Base-by-base conservation (phyloP, 306 rosid genomes). In the Urtica urens region DNA sequence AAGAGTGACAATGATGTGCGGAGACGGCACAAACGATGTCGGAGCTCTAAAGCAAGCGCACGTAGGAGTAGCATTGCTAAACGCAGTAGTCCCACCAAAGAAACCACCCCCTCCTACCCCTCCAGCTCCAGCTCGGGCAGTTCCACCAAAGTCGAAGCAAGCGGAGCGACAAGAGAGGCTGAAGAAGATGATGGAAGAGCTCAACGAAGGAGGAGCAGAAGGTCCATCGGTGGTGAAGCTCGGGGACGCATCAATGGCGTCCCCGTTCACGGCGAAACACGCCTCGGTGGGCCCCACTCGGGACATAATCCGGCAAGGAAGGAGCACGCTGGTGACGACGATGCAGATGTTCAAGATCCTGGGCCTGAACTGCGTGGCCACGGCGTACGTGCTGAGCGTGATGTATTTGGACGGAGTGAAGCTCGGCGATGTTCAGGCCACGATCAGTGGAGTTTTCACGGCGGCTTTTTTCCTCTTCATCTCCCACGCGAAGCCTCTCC, bases 241-340 rank as follows among this genome's bases (percentile, higher is more conserved):
- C 50, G 99, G 99, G 18, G 99, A 92, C 61, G 99, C 99, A 48
- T 92, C 99, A 51, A 92, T 92, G 99, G 99, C 99, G 50, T 92
- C 99, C 22, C 99, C 99, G 4, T 92, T 92, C 77, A 92, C 99
- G 0, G 99, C 99, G 18, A 92, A 92, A 68, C 95, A 92, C 72
- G 99, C 99, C 13, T 92, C 99, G 16, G 94, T 92, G 48, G 70
- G 81, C 59, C 99, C 99, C 17, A 85, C 95, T 40, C 75, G 76
- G 10, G 96, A 92, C 72, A 85, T 92, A 52, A 92, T 92, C 68
- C 99, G 99, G 58, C 99, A 92, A 55, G 99, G 99, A 53, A 82
- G 99, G 17, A 92, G 99, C 72, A 92, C 99, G 47, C 75, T 92
- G 3, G 99, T 90, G 57, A 92, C 99, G 38, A 92, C 99, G 49